Conservation (phyloP, 108 stramenopile genomes). For the Phaeodactylum tricornutum region DNA sequence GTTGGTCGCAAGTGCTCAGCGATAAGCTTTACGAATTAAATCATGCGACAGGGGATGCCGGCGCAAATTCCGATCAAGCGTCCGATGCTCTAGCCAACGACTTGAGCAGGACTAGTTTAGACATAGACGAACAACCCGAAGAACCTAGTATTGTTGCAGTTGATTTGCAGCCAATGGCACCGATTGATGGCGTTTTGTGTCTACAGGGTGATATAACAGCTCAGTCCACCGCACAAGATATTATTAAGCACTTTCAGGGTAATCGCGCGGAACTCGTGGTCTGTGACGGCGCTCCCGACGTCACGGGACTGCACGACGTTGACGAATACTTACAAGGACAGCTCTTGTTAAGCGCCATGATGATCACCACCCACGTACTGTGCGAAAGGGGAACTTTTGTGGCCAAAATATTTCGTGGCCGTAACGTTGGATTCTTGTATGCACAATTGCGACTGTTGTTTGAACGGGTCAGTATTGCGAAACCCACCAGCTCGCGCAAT, state of each 20-base stretch:
- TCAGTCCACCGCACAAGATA: conserved; percentile 60
- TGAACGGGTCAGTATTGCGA: conserved; percentile 64
- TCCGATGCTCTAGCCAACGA: not conserved
- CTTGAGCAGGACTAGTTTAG: conserved; percentile 1
- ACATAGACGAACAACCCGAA: too few species aligned
- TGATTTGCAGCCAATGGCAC: conserved; percentile 97
- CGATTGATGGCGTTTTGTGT: conserved; percentile 84
- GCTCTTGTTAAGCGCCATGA: conserved; percentile 86
- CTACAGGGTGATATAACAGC: conserved; percentile 96
- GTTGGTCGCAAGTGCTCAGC: conserved; percentile 92
- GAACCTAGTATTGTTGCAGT: conserved; percentile 75
- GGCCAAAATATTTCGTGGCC: conserved; percentile 96
- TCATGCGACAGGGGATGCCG: conserved; percentile 1
- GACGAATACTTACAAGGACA: conserved; percentile 95
- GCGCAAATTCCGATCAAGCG: not conserved
- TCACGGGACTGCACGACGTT: conserved; percentile 90
- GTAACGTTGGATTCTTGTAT: conserved; percentile 85
- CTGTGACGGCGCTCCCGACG: conserved; percentile 99
- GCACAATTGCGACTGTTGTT: conserved; percentile 88
- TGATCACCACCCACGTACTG: conserved; percentile 88
- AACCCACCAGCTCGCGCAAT: conserved; percentile 84
- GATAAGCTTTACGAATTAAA: conserved; percentile 29
- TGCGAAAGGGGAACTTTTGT: conserved; percentile 85
- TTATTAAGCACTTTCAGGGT: conserved; percentile 75
- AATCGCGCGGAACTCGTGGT: conserved; percentile 90